A percentile compares a stretch with the other conserved stretches of the same genome.
Conservation (phyloP, 352 stramenopile genomes). For the Globisporangium uncinulatum region DNA sequence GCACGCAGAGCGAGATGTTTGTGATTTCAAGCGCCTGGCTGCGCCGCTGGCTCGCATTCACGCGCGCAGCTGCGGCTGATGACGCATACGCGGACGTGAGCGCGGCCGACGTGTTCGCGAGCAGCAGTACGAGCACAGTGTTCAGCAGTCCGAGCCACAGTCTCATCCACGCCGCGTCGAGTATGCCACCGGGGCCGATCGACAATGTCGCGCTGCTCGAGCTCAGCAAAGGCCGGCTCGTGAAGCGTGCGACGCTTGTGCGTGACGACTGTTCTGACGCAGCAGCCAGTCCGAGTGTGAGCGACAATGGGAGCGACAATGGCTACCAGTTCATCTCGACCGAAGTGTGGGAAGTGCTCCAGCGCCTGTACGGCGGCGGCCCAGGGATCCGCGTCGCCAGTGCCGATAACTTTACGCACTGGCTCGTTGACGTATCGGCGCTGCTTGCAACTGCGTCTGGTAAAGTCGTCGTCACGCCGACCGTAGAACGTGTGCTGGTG, state of each 20-base stretch:
- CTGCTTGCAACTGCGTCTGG: slow-evolving; percentile 20
- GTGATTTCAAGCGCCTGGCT: slow-evolving; percentile 59
- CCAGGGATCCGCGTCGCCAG: slow-evolving; percentile 39
- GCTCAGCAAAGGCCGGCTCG: slow-evolving; percentile 39
- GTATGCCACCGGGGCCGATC: slow-evolving; percentile 34
- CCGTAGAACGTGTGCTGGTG: slow-evolving; percentile 42
- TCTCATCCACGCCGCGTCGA: slow-evolving; percentile 8
- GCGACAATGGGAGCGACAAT: slow-evolving; percentile 14
- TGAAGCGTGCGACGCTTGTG: slow-evolving; percentile 36
- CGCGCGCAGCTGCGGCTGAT: slow-evolving; percentile 10
- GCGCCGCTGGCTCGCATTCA: slow-evolving; percentile 61
- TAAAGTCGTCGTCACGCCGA: slow-evolving; percentile 16
- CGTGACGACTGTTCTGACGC: slow-evolving; percentile 11
- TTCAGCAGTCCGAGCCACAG: slow-evolving; percentile 13
- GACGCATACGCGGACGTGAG: not conserved
- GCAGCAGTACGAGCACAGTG: slow-evolving; percentile 6
- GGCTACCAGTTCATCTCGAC: slow-evolving; percentile 61
- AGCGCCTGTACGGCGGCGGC: slow-evolving; percentile 59
- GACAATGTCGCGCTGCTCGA: slow-evolving; percentile 59
- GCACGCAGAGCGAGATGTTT: slow-evolving; percentile 44
- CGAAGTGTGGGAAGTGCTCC: slow-evolving; percentile 70
- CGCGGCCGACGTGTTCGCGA: not conserved
- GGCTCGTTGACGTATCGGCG: slow-evolving; percentile 38
- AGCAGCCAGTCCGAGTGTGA: slow-evolving; percentile 6
- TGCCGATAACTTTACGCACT: slow-evolving; percentile 15